Conservation (phyloP, 2,329 filamentous ascomycete species). For the Xylaria sp. region DNA sequence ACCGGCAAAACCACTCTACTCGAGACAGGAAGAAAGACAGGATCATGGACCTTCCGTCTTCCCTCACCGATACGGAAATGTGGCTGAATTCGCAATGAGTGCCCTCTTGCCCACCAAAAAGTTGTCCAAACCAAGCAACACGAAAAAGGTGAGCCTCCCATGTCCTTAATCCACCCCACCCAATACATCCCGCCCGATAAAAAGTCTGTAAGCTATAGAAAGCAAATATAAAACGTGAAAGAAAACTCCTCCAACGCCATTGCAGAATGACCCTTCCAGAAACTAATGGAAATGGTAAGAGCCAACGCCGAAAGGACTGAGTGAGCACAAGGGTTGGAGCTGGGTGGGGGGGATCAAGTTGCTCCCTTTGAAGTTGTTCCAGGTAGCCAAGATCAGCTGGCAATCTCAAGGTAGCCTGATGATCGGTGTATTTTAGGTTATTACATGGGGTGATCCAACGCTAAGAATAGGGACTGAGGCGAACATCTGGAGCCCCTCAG, state of each 20-base stretch:
- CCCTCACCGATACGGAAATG: background rate
- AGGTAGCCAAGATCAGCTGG: constrained; percentile 14
- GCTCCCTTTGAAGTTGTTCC: constrained; percentile 18
- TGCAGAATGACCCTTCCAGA: constrained; percentile 39
- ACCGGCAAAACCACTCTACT: constrained; percentile 27
- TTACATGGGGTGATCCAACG: constrained; percentile 22
- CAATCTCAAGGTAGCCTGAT: constrained; percentile 17
- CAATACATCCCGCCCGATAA: constrained; percentile 5
- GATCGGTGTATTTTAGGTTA: constrained; percentile 18
- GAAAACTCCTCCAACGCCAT: constrained; percentile 39
- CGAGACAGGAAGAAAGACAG: constrained; percentile 10
- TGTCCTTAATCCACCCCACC: constrained; percentile 18
- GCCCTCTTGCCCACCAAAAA: constrained; percentile 11
- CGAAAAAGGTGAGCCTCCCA: constrained; percentile 16
- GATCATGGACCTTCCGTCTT: constrained; percentile 1
- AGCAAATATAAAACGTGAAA: constrained; percentile 33
- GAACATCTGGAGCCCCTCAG: constrained; percentile 4
- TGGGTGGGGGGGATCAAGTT: constrained; percentile 2
- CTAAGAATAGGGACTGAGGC: constrained; percentile 11
- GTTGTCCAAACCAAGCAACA: constrained; percentile 25
- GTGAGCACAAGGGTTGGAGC: constrained; percentile 15
- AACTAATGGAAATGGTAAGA: constrained; percentile 38
- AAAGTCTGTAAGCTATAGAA: constrained; percentile 28
- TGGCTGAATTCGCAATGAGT: constrained; percentile 2
- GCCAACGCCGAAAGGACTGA: constrained; percentile 32